phyloP scores from a whole-genome alignment of 129 eudicot genomes.

The Helichrysum umbraculigerum region DNA sequence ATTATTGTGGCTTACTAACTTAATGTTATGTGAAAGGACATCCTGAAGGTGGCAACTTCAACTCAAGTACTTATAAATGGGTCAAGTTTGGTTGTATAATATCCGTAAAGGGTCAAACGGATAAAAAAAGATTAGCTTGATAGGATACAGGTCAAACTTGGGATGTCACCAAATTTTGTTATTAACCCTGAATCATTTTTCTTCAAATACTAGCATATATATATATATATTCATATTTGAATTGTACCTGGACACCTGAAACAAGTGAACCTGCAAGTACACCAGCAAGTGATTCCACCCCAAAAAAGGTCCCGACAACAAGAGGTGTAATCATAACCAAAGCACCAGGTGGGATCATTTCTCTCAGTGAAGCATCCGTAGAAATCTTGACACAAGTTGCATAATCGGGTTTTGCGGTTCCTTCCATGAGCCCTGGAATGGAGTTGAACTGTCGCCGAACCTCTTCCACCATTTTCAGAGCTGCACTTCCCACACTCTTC shows the following conservation, averaged over 20 bases:
- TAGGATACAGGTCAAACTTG: neutral
- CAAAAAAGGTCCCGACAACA: slow-evolving; percentile 52
- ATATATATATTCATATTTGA: too few species aligned
- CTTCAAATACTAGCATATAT: too few species aligned
- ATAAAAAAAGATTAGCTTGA: neutral
- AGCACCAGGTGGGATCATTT: slow-evolving; percentile 63
- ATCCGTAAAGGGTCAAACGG: neutral
- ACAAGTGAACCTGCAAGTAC: slow-evolving; percentile 54
- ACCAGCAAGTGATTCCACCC: slow-evolving; percentile 60
- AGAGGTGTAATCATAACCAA: slow-evolving; percentile 50
- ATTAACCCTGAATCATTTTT: neutral
- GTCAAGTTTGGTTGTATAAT: neutral
- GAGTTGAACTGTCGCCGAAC: slow-evolving; percentile 49
- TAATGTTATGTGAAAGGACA: neutral
- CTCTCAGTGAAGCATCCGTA: slow-evolving; percentile 54
- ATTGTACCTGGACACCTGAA: slow-evolving; percentile 55
- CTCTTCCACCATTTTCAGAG: slow-evolving; percentile 56
- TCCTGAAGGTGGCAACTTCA: neutral
- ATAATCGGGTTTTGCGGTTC: slow-evolving; percentile 16
- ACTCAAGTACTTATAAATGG: neutral
- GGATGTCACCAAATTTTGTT: neutral
- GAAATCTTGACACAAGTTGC: slow-evolving; percentile 41
- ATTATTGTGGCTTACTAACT: neutral
- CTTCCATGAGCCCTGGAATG: slow-evolving; percentile 26
- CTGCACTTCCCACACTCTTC: slow-evolving; percentile 58